phyloP scores from a whole-genome alignment of 306 rosid species.

The Morella rubra region DNA sequence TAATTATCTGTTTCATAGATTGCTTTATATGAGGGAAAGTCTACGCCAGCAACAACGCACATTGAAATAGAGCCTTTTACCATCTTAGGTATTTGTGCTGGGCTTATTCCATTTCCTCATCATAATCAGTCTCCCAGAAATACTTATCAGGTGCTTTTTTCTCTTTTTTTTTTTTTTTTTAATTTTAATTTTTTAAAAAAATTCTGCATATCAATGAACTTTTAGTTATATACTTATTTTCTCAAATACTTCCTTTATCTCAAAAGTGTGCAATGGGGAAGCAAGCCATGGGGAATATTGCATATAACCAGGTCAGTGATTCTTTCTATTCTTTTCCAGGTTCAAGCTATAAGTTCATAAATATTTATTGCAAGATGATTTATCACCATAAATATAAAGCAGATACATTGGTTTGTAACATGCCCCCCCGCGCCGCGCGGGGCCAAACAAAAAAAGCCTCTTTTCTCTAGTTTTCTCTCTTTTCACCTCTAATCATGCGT shows the following conservation, averaged over 20 bases:
- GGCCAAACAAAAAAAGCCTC: no score
- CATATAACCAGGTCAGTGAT: slow-evolving; percentile 75
- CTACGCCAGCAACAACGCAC: slow-evolving; percentile 69
- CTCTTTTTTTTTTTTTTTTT: no score
- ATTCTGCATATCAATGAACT: slow-evolving; percentile 8
- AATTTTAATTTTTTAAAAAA: no score
- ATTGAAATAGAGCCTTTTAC: slow-evolving; percentile 95
- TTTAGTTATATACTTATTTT: slow-evolving; percentile 9
- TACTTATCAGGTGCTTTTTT: slow-evolving; percentile 74
- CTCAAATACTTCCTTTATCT: slow-evolving; percentile 25
- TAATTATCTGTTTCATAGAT: slow-evolving; percentile 47
- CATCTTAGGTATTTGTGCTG: slow-evolving; percentile 85
- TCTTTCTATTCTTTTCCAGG: slow-evolving; percentile 9
- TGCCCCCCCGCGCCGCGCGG: no score
- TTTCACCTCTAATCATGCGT: background rate
- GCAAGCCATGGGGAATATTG: slow-evolving; percentile 99
- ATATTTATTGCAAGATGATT: background rate
- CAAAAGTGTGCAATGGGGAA: slow-evolving; percentile 95
- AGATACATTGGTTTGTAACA: background rate
- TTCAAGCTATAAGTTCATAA: background rate
- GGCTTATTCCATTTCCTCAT: slow-evolving; percentile 96
- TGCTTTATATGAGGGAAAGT: slow-evolving; percentile 85
- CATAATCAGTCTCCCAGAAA: slow-evolving; percentile 99
- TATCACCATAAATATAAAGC: background rate
- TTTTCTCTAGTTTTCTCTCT: background rate